Conservation (phyloP, 108 stramenopile species). For the Licmophora abbreviata region DNA sequence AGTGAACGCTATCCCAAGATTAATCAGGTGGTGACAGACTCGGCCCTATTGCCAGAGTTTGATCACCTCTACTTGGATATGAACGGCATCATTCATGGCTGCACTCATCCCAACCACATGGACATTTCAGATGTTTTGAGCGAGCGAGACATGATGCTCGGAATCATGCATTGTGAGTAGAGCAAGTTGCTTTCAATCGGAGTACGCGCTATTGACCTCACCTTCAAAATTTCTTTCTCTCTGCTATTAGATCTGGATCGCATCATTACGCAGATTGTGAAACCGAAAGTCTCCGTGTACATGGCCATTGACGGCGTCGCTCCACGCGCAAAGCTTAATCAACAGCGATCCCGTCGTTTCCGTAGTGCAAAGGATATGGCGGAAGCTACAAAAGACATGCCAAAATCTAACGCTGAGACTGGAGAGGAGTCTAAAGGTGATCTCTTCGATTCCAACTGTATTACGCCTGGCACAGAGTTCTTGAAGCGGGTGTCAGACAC, state of each 20-base stretch:
- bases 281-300: conserved; percentile 90
- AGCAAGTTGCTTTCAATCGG: not conserved
- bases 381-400: conserved; percentile 37
- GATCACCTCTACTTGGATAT: conserved; percentile 98
- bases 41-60: conserved; percentile 79
- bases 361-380: conserved; percentile 90
- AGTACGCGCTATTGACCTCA: not conserved
- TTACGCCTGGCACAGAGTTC: conserved; percentile 99
- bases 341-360: conserved; percentile 95
- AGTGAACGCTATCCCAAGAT: conserved; percentile 99
- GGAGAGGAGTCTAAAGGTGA: not conserved
- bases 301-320: conserved; percentile 98
- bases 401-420: too few relatives aligned
- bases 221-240: not conserved
- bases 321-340: conserved; percentile 98
- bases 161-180: conserved; percentile 88
- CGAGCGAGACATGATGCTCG: conserved; percentile 94
- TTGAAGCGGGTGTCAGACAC: conserved; percentile 80
- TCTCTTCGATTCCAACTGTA: conserved; percentile 97
- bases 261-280: conserved; percentile 93
- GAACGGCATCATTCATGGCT: conserved; percentile 99
- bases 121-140: conserved; percentile 83
- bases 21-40: conserved; percentile 94
- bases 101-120: conserved; percentile 84
- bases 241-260: conserved; percentile 69